phyloP scores from a whole-genome alignment of 2,329 filamentous ascomycete species.

The Fonsecaea monophora region DNA sequence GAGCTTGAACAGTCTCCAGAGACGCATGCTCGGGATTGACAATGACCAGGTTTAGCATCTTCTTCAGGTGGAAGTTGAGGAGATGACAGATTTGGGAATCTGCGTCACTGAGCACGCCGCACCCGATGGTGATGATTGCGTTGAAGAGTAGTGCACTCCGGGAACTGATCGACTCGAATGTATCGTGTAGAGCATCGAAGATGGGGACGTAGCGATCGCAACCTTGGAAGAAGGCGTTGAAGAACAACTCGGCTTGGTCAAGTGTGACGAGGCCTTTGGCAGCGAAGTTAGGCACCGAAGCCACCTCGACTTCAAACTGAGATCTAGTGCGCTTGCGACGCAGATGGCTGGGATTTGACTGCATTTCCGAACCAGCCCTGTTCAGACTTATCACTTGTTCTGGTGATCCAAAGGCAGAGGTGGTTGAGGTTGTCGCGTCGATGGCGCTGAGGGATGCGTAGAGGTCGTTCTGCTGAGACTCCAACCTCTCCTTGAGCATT shows the following conservation, averaged over 20 bases:
- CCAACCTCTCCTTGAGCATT: slow-evolving; percentile 42
- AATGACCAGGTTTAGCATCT: slow-evolving; percentile 56
- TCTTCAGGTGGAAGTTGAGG: slow-evolving; percentile 54
- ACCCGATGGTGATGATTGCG: slow-evolving; percentile 60
- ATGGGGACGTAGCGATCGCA: slow-evolving; percentile 58
- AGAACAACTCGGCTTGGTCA: slow-evolving; percentile 46
- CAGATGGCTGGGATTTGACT: slow-evolving; percentile 22
- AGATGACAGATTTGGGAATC: slow-evolving; percentile 49
- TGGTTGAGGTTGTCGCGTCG: slow-evolving; percentile 32
- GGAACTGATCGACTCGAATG: slow-evolving; percentile 53
- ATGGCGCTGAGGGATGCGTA: background rate
- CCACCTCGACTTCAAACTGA: slow-evolving; percentile 46
- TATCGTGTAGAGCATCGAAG: slow-evolving; percentile 56
- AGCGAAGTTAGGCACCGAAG: slow-evolving; percentile 47
- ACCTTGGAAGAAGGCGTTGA: slow-evolving; percentile 48
- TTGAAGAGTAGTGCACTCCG: slow-evolving; percentile 61
- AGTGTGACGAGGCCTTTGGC: slow-evolving; percentile 45
- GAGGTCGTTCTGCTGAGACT: slow-evolving; percentile 29
- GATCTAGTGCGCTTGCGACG: slow-evolving; percentile 43
- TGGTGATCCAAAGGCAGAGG: slow-evolving; percentile 30
- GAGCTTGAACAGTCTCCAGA: slow-evolving; percentile 60
- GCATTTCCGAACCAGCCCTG: slow-evolving; percentile 5
- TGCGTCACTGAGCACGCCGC: slow-evolving; percentile 49
- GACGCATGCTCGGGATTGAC: slow-evolving; percentile 48
- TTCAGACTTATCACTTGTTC: slow-evolving; percentile 1